These are phyloP conservation scores for Psilocybe azurescens DNA, from an alignment of 768 basidiomycete genomes.

Conservation along the genomic window DNA sequence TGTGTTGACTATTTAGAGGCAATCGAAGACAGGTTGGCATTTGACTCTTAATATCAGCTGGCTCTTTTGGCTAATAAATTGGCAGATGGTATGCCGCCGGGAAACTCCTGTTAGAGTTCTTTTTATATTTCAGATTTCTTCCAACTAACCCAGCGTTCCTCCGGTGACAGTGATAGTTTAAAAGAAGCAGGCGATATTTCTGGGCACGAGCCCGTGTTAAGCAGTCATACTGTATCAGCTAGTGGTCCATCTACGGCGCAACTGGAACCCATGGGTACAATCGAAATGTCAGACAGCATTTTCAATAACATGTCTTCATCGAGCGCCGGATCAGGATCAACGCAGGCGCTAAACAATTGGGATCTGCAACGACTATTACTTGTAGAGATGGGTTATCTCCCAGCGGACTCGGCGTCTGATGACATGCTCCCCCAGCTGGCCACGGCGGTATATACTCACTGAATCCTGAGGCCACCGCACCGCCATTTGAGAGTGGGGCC, in stretches of 20 bases:
- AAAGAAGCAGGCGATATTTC: not conserved
- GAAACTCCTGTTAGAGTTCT: constrained; percentile 37
- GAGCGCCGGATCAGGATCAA: not conserved
- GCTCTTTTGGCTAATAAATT: not conserved
- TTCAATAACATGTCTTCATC: no score
- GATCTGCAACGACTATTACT: constrained; percentile 30
- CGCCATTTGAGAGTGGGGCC: no score
- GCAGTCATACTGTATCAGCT: not conserved
- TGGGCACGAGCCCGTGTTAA: not conserved
- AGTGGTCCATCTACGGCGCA: not conserved
- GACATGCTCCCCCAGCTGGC: no score
- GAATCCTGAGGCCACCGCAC: no score
- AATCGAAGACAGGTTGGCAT: constrained; percentile 38
- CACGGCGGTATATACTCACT: no score
- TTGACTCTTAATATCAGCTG: not conserved
- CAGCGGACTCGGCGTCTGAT: not conserved
- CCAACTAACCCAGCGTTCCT: constrained; percentile 11
- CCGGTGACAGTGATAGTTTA: constrained; percentile 56
- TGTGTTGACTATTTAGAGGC: constrained; percentile 52
- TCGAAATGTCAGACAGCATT: constrained; percentile 48
- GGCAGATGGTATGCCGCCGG: constrained; percentile 44
- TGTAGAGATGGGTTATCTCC: constrained; percentile 29
- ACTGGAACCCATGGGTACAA: not conserved
- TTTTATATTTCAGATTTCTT: constrained; percentile 20
- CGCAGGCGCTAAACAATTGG: constrained; percentile 21